Conservation (phyloP, 163 green algal genomes). For the Scenedesmus sp. region DNA sequence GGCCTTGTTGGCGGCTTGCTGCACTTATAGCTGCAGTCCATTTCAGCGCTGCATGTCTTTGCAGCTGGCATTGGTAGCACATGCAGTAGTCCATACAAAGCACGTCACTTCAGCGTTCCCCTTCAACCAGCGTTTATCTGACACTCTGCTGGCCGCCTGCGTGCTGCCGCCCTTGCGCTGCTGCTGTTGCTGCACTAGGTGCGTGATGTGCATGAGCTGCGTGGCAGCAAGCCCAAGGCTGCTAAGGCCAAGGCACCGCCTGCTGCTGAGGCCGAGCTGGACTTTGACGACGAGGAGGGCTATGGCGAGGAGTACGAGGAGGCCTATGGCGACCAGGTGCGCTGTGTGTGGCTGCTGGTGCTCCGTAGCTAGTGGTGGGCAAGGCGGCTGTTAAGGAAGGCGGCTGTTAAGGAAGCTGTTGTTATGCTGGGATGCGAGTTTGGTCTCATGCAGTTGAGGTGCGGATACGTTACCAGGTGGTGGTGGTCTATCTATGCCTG, state of each 20-base stretch:
- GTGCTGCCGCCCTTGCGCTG: background rate
- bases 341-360: background rate
- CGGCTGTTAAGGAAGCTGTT: background rate
- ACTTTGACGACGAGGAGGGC: slow-evolving; percentile 35
- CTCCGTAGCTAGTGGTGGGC: background rate
- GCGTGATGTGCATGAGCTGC: slow-evolving; percentile 4
- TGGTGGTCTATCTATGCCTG: background rate
- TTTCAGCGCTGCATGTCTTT: too few relatives aligned
- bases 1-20: too few relatives aligned
- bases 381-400: background rate
- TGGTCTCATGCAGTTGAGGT: background rate
- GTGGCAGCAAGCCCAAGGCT: slow-evolving; percentile 18
- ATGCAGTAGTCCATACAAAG: too few relatives aligned
- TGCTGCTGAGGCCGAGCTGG: slow-evolving; percentile 15
- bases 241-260: background rate
- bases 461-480: background rate
- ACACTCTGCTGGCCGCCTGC: background rate
- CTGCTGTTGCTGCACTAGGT: slow-evolving; percentile 8
- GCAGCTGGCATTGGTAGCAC: too few relatives aligned
- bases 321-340: slow-evolving; percentile 11
- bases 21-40: too few relatives aligned
- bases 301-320: background rate
- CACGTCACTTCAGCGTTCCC: too few relatives aligned
- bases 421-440: background rate
- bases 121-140: background rate